Evolutionary conservation across 108 stramenopile genomes (phyloP), one percentile per base, ranked within the genome.

Genomic region (Poteriospumella lacustris): DNA sequence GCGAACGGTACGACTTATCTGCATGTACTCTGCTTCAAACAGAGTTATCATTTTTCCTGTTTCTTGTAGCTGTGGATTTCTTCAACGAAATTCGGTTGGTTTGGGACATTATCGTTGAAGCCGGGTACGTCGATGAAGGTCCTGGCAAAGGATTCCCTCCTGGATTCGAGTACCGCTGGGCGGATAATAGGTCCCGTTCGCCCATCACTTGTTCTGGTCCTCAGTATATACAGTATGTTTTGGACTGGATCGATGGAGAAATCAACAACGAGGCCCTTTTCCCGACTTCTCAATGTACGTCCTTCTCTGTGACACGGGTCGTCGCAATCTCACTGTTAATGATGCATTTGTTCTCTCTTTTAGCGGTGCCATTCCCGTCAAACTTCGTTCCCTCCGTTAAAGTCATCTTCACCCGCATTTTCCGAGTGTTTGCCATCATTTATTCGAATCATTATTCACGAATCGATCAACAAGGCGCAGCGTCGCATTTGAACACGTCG

Each of bases 231-330:
- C 78, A 88, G 58, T 76, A 80, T 42, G 84, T 88, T n/a, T 84
- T 88, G 81, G 81, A 83, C 42, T 88, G 87, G 87, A 81, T 86
- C 3, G 85, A 88, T 59, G 87, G 82, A 26, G 80, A 88, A 69
- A 84, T 88, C 44, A 86, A 86, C 81, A 81, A 87, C 47, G 86
- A 78, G 59, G 52, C 5, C 68, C 26, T 79, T 2, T 79, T 70
- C 69, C 69, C 60, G 33, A 64, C 60, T 34, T 64, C 60, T 5
- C 42, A 9, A 9, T 39, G 39, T 70, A 39, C 24, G 69, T 43
- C 3, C 69, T 38, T n/a, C n/a, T n/a, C n/a, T n/a, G n/a, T 43
- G 12, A n/a, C 24, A 70, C 39, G 38, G 5, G 15, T 15, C 34
- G 64, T 68, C 41, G 64, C 34, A 59, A 75, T 70, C 69, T 15